Percentiles rank a stretch among this genome's conserved stretches.
phyloP scores from a whole-genome alignment of 2,329 filamentous ascomycete species.

The Penicillium glabrum region DNA sequence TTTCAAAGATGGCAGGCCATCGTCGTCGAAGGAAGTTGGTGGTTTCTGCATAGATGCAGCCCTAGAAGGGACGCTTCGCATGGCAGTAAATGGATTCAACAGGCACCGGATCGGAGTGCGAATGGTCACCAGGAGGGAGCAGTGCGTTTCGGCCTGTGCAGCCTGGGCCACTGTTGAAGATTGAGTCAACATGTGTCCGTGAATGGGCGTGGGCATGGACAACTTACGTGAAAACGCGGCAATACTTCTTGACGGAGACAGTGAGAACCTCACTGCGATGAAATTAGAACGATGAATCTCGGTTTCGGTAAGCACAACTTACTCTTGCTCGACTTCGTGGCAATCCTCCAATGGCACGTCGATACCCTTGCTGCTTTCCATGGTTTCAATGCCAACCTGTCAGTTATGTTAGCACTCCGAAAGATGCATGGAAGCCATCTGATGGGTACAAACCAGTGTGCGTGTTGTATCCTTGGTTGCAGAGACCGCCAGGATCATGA shows the following conservation, averaged over 20 bases:
- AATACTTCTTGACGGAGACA: slow-evolving; percentile 21
- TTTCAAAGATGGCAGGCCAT: background rate
- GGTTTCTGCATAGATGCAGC: background rate
- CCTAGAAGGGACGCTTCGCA: slow-evolving; percentile 10
- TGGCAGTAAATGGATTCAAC: slow-evolving; percentile 25
- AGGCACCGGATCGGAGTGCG: slow-evolving; percentile 21
- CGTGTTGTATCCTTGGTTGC: slow-evolving; percentile 11
- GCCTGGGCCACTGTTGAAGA: slow-evolving; percentile 13
- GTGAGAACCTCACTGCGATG: slow-evolving; percentile 18
- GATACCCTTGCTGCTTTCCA: slow-evolving; percentile 16
- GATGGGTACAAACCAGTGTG: slow-evolving; percentile 11
- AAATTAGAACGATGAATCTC: background rate
- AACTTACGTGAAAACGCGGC: slow-evolving; percentile 27
- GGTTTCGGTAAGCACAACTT: background rate
- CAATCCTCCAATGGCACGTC: slow-evolving; percentile 23
- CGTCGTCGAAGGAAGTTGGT: background rate
- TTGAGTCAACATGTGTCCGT: background rate
- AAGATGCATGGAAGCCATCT: background rate
- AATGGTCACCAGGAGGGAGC: slow-evolving; percentile 21
- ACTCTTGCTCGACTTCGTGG: slow-evolving; percentile 23
- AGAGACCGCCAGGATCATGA: slow-evolving; percentile 20
- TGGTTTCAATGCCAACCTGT: slow-evolving; percentile 24
- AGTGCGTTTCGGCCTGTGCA: slow-evolving; percentile 26
- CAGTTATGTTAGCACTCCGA: slow-evolving; percentile 1
- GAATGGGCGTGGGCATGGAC: background rate